A percentile compares a stretch with the other conserved stretches of the same genome.
phyloP scores from a whole-genome alignment of 2,329 filamentous ascomycete species.

The Colletotrichum scovillei region DNA sequence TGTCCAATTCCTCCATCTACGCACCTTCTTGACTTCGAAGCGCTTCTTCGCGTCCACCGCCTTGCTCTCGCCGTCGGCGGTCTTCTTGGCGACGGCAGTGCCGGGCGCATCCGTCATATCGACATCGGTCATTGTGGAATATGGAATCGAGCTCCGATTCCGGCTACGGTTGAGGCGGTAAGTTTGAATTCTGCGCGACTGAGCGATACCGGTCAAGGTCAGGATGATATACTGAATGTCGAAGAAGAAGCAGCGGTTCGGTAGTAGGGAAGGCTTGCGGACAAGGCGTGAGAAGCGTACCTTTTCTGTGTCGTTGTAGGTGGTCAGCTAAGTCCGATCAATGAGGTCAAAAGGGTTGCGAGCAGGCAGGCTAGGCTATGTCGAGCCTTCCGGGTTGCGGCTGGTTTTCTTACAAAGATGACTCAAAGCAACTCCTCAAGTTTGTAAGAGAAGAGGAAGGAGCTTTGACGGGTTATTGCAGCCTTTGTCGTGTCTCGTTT shows the following conservation, averaged over 20 bases:
- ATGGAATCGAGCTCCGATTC: neutral
- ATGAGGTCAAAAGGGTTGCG: slow-evolving; percentile 14
- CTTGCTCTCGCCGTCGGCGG: slow-evolving; percentile 60
- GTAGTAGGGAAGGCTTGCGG: neutral
- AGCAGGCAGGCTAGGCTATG: neutral
- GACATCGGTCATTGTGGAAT: slow-evolving; percentile 83
- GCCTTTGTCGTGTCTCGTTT: neutral
- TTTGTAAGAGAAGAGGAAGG: neutral
- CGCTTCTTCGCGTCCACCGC: slow-evolving; percentile 83
- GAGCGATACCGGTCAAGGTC: neutral
- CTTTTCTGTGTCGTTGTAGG: slow-evolving; percentile 2
- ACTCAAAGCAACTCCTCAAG: neutral
- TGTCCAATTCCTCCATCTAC: slow-evolving; percentile 24
- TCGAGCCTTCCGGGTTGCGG: neutral
- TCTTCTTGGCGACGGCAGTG: slow-evolving; percentile 64
- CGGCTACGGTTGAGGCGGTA: neutral
- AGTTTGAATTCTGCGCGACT: neutral
- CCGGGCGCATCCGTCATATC: slow-evolving; percentile 92
- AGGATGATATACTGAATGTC: neutral
- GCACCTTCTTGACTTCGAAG: slow-evolving; percentile 98
- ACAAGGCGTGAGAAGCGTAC: neutral
- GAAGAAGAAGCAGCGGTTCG: neutral
- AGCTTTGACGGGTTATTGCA: neutral
- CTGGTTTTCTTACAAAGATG: neutral
- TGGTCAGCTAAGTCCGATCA: slow-evolving; percentile 7